phyloP scores from a whole-genome alignment of 495 filamentous ascomycete species.

The Baudoinia panamericana region DNA sequence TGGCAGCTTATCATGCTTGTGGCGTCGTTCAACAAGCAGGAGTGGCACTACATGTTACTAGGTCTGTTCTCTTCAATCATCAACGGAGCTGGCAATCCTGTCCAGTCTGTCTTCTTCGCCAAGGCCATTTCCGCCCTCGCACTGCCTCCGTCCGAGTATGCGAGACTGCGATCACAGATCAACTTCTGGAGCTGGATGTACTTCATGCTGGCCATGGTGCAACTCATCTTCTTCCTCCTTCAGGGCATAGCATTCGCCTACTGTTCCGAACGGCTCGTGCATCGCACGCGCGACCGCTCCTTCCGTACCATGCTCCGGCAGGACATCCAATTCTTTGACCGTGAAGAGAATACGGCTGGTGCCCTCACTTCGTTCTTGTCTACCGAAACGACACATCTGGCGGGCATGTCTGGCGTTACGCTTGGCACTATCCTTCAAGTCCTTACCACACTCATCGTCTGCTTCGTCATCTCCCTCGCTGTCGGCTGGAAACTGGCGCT shows the following conservation, averaged over 20 bases:
- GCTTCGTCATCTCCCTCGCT: slow-evolving; percentile 49
- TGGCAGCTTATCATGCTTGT: slow-evolving; percentile 80
- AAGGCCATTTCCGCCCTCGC: slow-evolving; percentile 66
- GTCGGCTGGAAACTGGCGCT: slow-evolving; percentile 88
- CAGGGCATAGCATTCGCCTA: slow-evolving; percentile 70
- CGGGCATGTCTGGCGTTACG: slow-evolving; percentile 66
- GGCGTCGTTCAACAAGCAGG: slow-evolving; percentile 64
- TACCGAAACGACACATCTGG: slow-evolving; percentile 72
- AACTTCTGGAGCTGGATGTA: slow-evolving; percentile 94
- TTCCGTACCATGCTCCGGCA: slow-evolving; percentile 87
- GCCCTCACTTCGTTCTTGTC: slow-evolving; percentile 74
- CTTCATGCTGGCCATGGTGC: slow-evolving; percentile 73
- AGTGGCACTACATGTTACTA: slow-evolving; percentile 59
- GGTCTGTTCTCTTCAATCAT: slow-evolving; percentile 69
- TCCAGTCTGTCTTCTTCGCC: slow-evolving; percentile 80
- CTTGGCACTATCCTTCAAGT: slow-evolving; percentile 71
- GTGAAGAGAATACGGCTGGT: slow-evolving; percentile 70
- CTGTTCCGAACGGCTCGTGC: slow-evolving; percentile 71
- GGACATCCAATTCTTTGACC: slow-evolving; percentile 81
- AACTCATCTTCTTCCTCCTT: slow-evolving; percentile 52
- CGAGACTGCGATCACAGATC: slow-evolving; percentile 47
- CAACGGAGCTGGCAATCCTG: slow-evolving; percentile 72
- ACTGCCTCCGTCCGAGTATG: slow-evolving; percentile 33
- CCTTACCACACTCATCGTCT: slow-evolving; percentile 56
- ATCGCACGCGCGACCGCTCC: slow-evolving; percentile 61